These are phyloP conservation scores for Starmerella cellae DNA, from an alignment of 805 yeast genomes.

Conservation along the genomic window DNA sequence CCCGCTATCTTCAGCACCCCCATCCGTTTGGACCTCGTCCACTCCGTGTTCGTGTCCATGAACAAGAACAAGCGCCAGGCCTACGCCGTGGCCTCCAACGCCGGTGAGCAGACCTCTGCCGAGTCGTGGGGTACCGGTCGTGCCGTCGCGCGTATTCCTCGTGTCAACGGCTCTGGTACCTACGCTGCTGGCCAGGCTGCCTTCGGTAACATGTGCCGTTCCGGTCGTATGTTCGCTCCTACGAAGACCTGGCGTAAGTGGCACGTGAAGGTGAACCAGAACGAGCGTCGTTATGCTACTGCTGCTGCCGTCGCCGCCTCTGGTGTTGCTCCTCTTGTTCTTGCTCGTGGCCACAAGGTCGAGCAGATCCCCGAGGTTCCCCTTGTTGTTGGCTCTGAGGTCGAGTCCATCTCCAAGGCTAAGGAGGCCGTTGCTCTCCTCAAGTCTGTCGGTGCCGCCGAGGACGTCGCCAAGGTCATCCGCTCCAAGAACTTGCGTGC, in stretches of 20 bases:
- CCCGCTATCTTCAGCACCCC: conserved; percentile 99
- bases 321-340: conserved; percentile 92
- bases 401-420: conserved; percentile 90
- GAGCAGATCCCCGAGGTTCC: conserved; percentile 98
- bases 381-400: conserved; percentile 84
- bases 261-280: conserved; percentile 99
- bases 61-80: conserved; percentile 99
- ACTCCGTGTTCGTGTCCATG: conserved; percentile 94
- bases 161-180: conserved; percentile 99
- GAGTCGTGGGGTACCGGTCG: conserved; percentile 99
- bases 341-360: conserved; percentile 99
- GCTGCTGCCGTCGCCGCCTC: conserved; percentile 99
- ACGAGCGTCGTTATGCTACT: conserved; percentile 99
- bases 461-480: conserved; percentile 94
- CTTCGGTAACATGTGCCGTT: conserved; percentile 99
- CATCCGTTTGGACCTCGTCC: conserved; percentile 98
- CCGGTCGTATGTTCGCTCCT: conserved; percentile 99
- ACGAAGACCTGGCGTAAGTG: conserved; percentile 99
- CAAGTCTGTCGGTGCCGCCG: conserved; percentile 98
- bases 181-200: conserved; percentile 99
- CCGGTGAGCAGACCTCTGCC: conserved; percentile 99
- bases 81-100: conserved; percentile 97
- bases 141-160: conserved; percentile 99
- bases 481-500: conserved; percentile 98
- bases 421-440: conserved; percentile 97